Base-by-base conservation (phyloP, 1,284 basidiomycete species). In the Chiua sp. region DNA sequence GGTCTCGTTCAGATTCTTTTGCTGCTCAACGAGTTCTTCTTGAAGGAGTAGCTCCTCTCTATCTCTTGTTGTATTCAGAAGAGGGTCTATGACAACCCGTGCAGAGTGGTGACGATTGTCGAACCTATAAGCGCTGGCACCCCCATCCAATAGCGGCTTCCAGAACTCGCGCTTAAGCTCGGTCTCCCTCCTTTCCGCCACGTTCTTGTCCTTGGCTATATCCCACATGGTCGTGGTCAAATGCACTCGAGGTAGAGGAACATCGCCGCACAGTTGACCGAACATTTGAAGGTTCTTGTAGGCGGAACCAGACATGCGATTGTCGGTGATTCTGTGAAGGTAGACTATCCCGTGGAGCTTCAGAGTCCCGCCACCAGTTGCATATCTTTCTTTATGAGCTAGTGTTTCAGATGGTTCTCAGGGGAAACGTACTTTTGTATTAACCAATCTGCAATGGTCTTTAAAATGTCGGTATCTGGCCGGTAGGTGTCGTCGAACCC, bases 291-390 rank as follows among this genome's bases (percentile, higher is more conserved):
- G 78, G 65, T 79, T 84, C 35, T 75, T 77, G 15, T 65, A 63
- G 15, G 75, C 77, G 47, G 79, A 77, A n/a, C 81, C 81, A 22
- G 78, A 74, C 63, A 84, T 72, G 10, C 80, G 75, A 63, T 73
- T 74, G 62, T 83, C 81, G 18, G 79, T 77, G 57, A 85, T 85
- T 15, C 79, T 76, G 59, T 84, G 82, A 59, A 81, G 68, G 66
- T 84, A 85, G 23, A 84, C 73, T 55, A 84, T 69, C 0, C 83
- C 82, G 18, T 74, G 66, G 3, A 81, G 65, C 28, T 23, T 59
- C 35, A 62, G 56, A 0, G 70, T 54, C 3, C 20, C 13, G 0
- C 20, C 13, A 0, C 60, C 57, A 1, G 37, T 44, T 8, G 59
- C 22, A 33, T 71, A 68, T 47, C 68, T 71, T 48, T 16, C 2